Evolutionary conservation across 257 asterid genomes (phyloP), one percentile per base, ranked within the genome.

Genomic region (Hygrophila difformis): DNA sequence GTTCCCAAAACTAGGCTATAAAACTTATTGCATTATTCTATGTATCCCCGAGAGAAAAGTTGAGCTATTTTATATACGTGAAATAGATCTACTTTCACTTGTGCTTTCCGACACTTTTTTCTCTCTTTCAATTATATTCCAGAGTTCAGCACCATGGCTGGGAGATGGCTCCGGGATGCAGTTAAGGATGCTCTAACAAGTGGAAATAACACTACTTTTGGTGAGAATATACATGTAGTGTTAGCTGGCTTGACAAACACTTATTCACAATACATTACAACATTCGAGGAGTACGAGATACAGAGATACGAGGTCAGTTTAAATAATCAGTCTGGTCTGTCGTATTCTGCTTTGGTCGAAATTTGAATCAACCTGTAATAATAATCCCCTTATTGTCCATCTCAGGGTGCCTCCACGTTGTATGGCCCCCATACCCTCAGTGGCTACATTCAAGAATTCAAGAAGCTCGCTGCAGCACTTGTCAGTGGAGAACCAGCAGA

Each of bases 101-200:
- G 2, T 2, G 31, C 8, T 8, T 8, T 3, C 31, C 31, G 8
- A 3, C 1, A 26, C 8, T 26, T 8, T 8, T 26, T 8, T 33
- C 6, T 33, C 12, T 10, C 12, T 33, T 33, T 33, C 12, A 5
- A 2, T 10, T 12, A 5, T 33, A 33, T 33, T 6, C 37, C 76
- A 87, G 98, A 91, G 73, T 91, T 85, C 74, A 71, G 88, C 53
- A 91, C 98, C 39, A 91, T 91, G 98, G 87, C 98, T 22, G 98
- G 98, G 53, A 85, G 98, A 62, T 81, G 96, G 49, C 94, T 91
- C 51, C 80, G 96, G 33, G 98, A 85, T 69, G 93, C 96, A 16
- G 82, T 91, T 53, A 82, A 47, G 76, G 48, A 50, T 20, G 84
- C 58, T 43, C 74, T 91, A 26, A 64, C 62, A 4, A 62, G 70